These are phyloP conservation scores for Chlorella sorokiniana DNA, from an alignment of 139 green algal species.

Conservation along the genomic window DNA sequence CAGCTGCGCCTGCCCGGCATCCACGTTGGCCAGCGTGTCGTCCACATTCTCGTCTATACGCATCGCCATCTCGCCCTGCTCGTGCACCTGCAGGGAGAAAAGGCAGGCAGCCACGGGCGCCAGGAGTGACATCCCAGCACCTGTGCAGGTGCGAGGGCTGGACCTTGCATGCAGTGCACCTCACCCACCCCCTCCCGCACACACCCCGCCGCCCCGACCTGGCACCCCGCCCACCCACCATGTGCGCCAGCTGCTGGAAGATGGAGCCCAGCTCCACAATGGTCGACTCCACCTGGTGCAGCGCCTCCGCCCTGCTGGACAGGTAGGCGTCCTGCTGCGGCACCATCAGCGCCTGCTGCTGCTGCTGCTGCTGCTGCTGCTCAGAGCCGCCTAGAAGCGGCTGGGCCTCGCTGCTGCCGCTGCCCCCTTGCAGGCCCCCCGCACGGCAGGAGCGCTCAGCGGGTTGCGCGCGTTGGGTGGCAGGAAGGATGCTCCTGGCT, in stretches of 20 bases:
- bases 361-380: conserved; percentile 53
- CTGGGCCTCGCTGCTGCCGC: conserved; percentile 6
- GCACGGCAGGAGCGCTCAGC: conserved; percentile 2
- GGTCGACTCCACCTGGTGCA: conserved; percentile 95
- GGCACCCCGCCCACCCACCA: conserved; percentile 70
- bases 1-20: conserved; percentile 91
- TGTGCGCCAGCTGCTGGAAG: conserved; percentile 95
- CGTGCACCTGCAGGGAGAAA: conserved; percentile 53
- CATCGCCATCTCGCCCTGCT: conserved; percentile 92
- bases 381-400: conserved; percentile 31
- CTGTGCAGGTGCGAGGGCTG: background rate
- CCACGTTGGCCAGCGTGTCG: conserved; percentile 95
- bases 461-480: conserved; percentile 29
- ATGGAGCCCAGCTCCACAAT: conserved; percentile 98
- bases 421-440: conserved; percentile 18
- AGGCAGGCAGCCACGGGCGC: background rate
- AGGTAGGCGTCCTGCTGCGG: conserved; percentile 68
- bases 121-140: background rate
- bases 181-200: background rate
- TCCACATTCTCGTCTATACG: conserved; percentile 99
- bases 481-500: conserved; percentile 41
- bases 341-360: conserved; percentile 60
- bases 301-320: conserved; percentile 69
- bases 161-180: background rate
- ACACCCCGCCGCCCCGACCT: no score